These are phyloP conservation scores for Xylariaceae sp. DNA, from an alignment of 2,329 filamentous ascomycete genomes.

Conservation along the genomic window DNA sequence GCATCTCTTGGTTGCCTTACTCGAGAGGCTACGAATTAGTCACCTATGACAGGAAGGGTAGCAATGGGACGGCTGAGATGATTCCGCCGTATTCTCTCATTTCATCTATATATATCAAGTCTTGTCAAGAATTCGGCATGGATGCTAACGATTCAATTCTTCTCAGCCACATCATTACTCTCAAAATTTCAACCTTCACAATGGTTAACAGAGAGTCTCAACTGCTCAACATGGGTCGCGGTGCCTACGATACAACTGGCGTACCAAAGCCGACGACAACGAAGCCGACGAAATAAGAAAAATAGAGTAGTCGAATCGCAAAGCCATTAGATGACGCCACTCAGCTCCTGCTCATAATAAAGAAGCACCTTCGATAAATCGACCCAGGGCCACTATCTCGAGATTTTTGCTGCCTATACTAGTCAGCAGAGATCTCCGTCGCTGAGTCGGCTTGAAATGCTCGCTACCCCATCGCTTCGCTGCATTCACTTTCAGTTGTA, in stretches of 20 bases:
- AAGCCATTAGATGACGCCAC: no score
- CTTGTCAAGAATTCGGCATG: conserved; percentile 1
- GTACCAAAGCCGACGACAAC: conserved; percentile 28
- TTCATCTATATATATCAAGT: conserved; percentile 18
- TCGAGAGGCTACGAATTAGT: conserved; percentile 5
- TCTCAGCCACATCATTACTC: conserved; percentile 6
- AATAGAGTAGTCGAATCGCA: no score
- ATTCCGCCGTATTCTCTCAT: not conserved
- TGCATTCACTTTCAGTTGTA: conserved; percentile 27
- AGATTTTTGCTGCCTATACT: no score
- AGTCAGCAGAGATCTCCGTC: no score
- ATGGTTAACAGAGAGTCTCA: conserved; percentile 30
- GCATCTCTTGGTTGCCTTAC: conserved; percentile 9
- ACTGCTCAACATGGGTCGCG: conserved; percentile 34
- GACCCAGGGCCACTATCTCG: no score
- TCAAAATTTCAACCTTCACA: conserved; percentile 9
- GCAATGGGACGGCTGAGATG: conserved; percentile 12
- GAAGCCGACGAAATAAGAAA: no score
- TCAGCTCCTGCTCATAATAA: no score
- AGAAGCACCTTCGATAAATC: no score
- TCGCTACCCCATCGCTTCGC: no score
- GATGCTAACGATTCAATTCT: conserved; percentile 15
- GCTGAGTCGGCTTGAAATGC: no score
- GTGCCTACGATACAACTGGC: conserved; percentile 34
- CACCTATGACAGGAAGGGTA: conserved; percentile 13